Evolutionary conservation across 148 eudicot species (phyloP).

Genomic region (Silene uniflora): DNA sequence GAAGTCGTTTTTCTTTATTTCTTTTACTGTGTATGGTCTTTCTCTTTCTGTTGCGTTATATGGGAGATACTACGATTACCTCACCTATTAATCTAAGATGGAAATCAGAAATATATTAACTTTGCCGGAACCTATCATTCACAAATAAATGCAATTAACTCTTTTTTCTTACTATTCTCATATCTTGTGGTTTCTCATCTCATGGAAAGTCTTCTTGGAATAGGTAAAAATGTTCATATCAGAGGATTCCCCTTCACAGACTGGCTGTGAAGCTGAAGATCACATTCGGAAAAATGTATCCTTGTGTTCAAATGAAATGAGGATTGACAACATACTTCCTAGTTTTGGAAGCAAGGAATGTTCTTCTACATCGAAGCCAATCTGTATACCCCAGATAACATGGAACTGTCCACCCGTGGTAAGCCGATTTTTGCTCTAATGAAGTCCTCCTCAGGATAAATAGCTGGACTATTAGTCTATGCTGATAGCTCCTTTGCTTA

Average conservation of each 20-base stretch:
- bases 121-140: neutral
- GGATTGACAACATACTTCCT: conserved; percentile 7
- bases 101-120: neutral
- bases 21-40: neutral
- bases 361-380: conserved; percentile 10
- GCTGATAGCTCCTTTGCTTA: neutral
- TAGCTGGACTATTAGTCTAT: neutral
- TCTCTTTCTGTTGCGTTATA: too few species aligned
- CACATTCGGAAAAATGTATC: conserved; percentile 18
- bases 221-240: conserved; percentile 27
- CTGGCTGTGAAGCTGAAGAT: conserved; percentile 23
- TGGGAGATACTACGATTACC: too few species aligned
- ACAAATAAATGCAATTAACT: neutral
- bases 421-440: conserved; percentile 19
- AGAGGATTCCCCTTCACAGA: conserved; percentile 24
- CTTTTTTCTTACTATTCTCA: neutral
- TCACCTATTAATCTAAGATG: neutral
- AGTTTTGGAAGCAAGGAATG: conserved; percentile 21
- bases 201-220: conserved; percentile 5
- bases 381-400: conserved; percentile 29
- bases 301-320: conserved; percentile 6
- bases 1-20: neutral
- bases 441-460: neutral
- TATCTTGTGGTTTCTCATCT: neutral
- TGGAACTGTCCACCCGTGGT: conserved; percentile 73